Conservation (phyloP, 2,329 filamentous ascomycete species). For the Cladosporium colombiae region DNA sequence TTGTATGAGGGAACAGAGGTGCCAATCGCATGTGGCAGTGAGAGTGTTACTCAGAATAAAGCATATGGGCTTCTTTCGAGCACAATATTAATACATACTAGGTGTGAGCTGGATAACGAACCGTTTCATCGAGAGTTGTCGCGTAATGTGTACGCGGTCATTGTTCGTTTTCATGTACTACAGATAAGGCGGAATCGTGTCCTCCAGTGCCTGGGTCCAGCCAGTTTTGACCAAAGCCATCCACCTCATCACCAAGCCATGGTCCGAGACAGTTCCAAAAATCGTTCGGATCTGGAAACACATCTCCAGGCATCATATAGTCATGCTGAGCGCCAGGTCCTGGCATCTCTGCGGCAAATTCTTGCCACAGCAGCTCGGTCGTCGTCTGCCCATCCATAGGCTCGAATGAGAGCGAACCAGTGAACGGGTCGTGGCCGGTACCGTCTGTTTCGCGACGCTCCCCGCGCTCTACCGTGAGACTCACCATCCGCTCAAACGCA, state of each 20-base stretch:
- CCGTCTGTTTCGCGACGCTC: not conserved
- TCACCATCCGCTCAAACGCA: conserved; percentile 8
- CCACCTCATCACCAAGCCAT: not conserved
- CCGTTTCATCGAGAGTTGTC: not conserved
- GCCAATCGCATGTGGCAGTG: too few relatives aligned
- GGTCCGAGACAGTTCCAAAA: conserved; percentile 4
- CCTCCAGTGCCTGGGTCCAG: not conserved
- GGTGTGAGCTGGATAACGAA: not conserved
- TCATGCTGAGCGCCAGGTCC: not conserved
- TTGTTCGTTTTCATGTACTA: not conserved
- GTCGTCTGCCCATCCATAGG: not conserved
- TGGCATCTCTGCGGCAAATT: not conserved
- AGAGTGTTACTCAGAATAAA: not conserved
- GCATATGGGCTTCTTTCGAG: not conserved
- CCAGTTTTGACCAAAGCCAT: not conserved
- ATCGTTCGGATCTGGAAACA: not conserved
- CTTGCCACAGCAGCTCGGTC: not conserved
- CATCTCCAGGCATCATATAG: not conserved
- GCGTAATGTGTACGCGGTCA: not conserved
- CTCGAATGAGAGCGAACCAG: not conserved
- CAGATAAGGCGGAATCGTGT: not conserved
- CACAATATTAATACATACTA: not conserved
- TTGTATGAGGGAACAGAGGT: not conserved
- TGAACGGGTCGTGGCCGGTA: not conserved
- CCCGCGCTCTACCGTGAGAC: conserved; percentile 4